A percentile compares a stretch with the other conserved stretches of the same genome.
Evolutionary conservation across 2,329 filamentous ascomycete genomes (phyloP).

Genomic region (Penicillium italicum): DNA sequence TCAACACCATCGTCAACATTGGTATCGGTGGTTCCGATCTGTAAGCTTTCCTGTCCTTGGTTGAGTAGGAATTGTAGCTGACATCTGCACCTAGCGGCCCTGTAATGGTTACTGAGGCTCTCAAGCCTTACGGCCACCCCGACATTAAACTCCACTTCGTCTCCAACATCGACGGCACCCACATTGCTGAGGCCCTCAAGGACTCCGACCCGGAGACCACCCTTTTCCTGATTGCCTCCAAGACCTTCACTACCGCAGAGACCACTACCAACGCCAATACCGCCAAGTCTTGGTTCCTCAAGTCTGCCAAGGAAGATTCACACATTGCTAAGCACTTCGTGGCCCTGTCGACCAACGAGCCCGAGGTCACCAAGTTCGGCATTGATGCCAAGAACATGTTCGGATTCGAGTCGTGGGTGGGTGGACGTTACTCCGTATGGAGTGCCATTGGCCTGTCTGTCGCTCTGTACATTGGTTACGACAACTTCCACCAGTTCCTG

Average conservation of each 20-base stretch:
- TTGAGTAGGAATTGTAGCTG: slow-evolving; percentile 11
- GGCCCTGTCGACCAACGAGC: slow-evolving; percentile 91
- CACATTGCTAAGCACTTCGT: slow-evolving; percentile 98
- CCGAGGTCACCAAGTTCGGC: slow-evolving; percentile 95
- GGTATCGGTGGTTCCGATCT: slow-evolving; percentile 98
- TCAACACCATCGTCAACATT: slow-evolving; percentile 94
- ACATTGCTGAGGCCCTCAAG: slow-evolving; percentile 89
- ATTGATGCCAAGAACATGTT: slow-evolving; percentile 99
- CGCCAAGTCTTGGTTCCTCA: slow-evolving; percentile 94
- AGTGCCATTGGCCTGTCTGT: slow-evolving; percentile 96
- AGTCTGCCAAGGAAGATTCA: slow-evolving; percentile 68
- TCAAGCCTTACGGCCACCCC: slow-evolving; percentile 87
- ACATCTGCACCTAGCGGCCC: slow-evolving; percentile 62
- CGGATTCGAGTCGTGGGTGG: slow-evolving; percentile 97
- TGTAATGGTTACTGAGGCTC: slow-evolving; percentile 97
- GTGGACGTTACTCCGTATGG: slow-evolving; percentile 98
- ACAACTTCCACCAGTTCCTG: slow-evolving; percentile 97
- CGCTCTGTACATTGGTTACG: slow-evolving; percentile 88
- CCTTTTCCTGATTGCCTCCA: slow-evolving; percentile 97
- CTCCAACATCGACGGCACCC: slow-evolving; percentile 98
- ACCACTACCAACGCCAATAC: slow-evolving; percentile 96
- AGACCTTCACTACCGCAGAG: slow-evolving; percentile 99
- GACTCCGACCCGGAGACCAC: slow-evolving; percentile 92
- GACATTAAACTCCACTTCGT: slow-evolving; percentile 94
- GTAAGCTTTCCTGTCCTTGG: slow-evolving; percentile 54